Conservation (phyloP, 371 early-diverging fungal genomes). For the Syncephalastrum sp. region DNA sequence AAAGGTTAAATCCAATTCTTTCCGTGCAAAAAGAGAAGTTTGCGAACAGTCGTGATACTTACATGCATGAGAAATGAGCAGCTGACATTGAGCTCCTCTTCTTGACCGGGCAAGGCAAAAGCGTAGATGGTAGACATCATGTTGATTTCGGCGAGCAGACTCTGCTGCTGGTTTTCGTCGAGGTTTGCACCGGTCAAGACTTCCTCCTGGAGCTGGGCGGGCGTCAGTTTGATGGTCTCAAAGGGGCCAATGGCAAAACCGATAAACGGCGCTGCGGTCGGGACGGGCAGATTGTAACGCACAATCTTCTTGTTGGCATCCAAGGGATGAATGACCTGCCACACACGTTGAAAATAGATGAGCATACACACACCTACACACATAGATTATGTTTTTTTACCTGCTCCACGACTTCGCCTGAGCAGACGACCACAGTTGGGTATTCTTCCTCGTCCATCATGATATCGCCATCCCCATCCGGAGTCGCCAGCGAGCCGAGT, state of each 20-base stretch:
- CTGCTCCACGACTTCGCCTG: slow-evolving; percentile 76
- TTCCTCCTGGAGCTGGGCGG: slow-evolving; percentile 44
- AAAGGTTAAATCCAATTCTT: background rate
- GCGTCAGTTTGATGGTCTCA: slow-evolving; percentile 49
- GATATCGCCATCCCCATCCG: slow-evolving; percentile 41
- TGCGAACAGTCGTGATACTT: slow-evolving; percentile 5
- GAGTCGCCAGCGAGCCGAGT: slow-evolving; percentile 22
- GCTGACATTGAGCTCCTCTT: slow-evolving; percentile 63
- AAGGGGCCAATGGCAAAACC: slow-evolving; percentile 78
- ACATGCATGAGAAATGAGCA: slow-evolving; percentile 72
- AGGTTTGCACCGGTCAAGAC: slow-evolving; percentile 48
- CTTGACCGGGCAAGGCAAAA: slow-evolving; percentile 61
- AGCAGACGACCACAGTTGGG: slow-evolving; percentile 70
- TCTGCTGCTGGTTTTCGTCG: slow-evolving; percentile 51
- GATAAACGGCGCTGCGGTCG: slow-evolving; percentile 71
- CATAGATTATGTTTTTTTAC: slow-evolving; percentile 8
- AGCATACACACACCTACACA: background rate
- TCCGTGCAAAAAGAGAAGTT: too few species aligned
- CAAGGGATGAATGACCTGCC: slow-evolving; percentile 57
- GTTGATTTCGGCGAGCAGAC: slow-evolving; percentile 44
- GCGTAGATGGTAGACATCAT: slow-evolving; percentile 67
- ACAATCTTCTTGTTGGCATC: slow-evolving; percentile 58
- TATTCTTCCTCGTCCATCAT: slow-evolving; percentile 46
- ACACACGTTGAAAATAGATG: background rate
- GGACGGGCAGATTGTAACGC: slow-evolving; percentile 59